A percentile compares a stretch with the other conserved stretches of the same genome.
These are phyloP conservation scores for Saturnispora silvae DNA, from an alignment of 805 yeast species.

Conservation along the genomic window DNA sequence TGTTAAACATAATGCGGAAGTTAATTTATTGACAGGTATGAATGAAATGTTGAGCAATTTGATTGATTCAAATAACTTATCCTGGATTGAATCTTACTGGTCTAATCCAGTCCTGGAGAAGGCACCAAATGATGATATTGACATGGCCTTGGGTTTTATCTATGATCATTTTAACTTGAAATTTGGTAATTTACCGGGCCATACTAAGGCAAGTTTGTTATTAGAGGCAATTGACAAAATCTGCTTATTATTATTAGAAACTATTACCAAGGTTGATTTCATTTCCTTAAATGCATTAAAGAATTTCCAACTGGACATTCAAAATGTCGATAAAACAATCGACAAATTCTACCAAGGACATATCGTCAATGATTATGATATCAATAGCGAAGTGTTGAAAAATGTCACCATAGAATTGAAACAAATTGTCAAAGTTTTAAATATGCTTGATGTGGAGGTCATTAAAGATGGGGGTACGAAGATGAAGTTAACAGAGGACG, in stretches of 20 bases:
- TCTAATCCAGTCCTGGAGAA: slow-evolving; percentile 1
- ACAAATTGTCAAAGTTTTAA: slow-evolving; percentile 66
- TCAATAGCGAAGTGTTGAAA: slow-evolving; percentile 10
- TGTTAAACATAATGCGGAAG: slow-evolving; percentile 58
- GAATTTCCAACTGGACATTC: slow-evolving; percentile 72
- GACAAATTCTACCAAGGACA: slow-evolving; percentile 7
- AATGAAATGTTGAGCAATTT: slow-evolving; percentile 72
- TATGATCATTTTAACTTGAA: slow-evolving; percentile 81
- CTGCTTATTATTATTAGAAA: slow-evolving; percentile 55
- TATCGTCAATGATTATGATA: slow-evolving; percentile 9
- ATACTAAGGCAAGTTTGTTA: slow-evolving; percentile 68
- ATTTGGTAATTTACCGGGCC: slow-evolving; percentile 67
- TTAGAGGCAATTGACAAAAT: slow-evolving; percentile 81
- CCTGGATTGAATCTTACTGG: slow-evolving; percentile 55
- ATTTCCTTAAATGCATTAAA: slow-evolving; percentile 51
- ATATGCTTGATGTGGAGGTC: slow-evolving; percentile 49
- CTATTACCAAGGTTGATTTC: slow-evolving; percentile 43
- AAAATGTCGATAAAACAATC: slow-evolving; percentile 48
- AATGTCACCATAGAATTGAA: slow-evolving; percentile 68
- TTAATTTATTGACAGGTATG: slow-evolving; percentile 67
- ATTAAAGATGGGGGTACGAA: slow-evolving; percentile 28
- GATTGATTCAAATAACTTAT: slow-evolving; percentile 74
- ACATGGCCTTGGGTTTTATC: slow-evolving; percentile 39
- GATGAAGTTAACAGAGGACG: slow-evolving; percentile 40
- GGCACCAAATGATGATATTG: slow-evolving; percentile 4